These are phyloP conservation scores for Penicillium salamii DNA, from an alignment of 495 filamentous ascomycete genomes.

Conservation along the genomic window DNA sequence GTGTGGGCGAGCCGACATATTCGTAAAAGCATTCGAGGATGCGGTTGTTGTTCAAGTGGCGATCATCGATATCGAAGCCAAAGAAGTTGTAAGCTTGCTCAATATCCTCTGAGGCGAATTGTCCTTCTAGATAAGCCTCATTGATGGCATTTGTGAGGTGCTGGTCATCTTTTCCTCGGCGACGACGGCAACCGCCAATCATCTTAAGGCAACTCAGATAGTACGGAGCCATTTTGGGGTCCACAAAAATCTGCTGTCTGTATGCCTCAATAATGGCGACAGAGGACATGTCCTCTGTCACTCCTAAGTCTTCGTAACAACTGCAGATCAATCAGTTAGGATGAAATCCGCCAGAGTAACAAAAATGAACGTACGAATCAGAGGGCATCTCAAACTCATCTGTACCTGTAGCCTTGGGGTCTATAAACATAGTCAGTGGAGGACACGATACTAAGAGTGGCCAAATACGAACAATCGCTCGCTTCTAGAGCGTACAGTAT, in stretches of 20 bases:
- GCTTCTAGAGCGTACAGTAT: constrained; percentile 48
- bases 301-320: constrained; percentile 44
- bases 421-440: constrained; percentile 17
- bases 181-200: constrained; percentile 32
- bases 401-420: constrained; percentile 26
- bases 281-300: constrained; percentile 43
- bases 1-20: constrained; percentile 43
- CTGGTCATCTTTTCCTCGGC: constrained; percentile 34
- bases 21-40: constrained; percentile 59
- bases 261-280: constrained; percentile 37
- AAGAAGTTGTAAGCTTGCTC: constrained; percentile 56
- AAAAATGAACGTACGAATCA: constrained; percentile 11
- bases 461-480: constrained; percentile 40
- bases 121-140: constrained; percentile 38
- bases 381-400: constrained; percentile 36
- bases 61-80: constrained; percentile 37
- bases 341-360: neutral
- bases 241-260: constrained; percentile 33
- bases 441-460: neutral
- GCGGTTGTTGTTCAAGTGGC: constrained; percentile 47
- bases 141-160: constrained; percentile 37
- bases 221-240: constrained; percentile 21
- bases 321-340: constrained; percentile 22
- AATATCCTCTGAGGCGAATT: constrained; percentile 51
- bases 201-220: constrained; percentile 38